Conservation (phyloP, 108 stramenopile genomes). For the Skeletonema marinoi region DNA sequence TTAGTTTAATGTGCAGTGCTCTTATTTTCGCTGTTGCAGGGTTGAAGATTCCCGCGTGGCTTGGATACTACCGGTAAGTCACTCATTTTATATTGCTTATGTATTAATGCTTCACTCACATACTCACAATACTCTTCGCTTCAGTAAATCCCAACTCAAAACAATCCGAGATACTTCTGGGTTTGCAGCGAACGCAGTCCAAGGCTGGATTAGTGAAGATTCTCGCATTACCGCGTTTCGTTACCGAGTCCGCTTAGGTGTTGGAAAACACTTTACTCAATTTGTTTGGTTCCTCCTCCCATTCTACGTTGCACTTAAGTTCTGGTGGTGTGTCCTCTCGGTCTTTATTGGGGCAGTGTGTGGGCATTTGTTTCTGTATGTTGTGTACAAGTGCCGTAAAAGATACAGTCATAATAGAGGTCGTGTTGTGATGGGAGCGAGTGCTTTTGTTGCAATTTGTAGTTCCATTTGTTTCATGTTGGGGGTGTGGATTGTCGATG, state of each 20-base stretch:
- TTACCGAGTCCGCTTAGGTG: conserved; percentile 29
- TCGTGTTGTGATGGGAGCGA: conserved; percentile 19
- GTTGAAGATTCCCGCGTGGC: conserved; percentile 39
- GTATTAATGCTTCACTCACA: too few relatives aligned
- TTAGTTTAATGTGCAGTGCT: conserved; percentile 22
- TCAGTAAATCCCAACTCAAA: conserved; percentile 2
- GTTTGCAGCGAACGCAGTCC: conserved; percentile 13
- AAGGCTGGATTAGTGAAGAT: background rate
- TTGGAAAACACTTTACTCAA: conserved; percentile 28
- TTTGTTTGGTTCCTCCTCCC: conserved; percentile 25
- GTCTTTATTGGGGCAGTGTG: conserved; percentile 6
- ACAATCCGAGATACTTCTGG: conserved; percentile 14
- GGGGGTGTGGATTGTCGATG: conserved; percentile 6
- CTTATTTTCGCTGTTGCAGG: conserved; percentile 14
- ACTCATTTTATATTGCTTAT: background rate
- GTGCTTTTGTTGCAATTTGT: background rate
- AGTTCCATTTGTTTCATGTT: conserved; percentile 12
- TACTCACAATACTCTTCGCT: too few relatives aligned
- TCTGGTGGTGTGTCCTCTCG: conserved; percentile 17
- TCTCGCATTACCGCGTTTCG: conserved; percentile 14
- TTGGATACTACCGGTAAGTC: conserved; percentile 23
- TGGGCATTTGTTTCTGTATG: conserved; percentile 23
- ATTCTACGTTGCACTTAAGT: conserved; percentile 28
- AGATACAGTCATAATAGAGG: background rate
- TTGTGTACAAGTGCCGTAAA: conserved; percentile 22